phyloP scores from a whole-genome alignment of 495 filamentous ascomycete genomes.

The Podospora didyma region DNA sequence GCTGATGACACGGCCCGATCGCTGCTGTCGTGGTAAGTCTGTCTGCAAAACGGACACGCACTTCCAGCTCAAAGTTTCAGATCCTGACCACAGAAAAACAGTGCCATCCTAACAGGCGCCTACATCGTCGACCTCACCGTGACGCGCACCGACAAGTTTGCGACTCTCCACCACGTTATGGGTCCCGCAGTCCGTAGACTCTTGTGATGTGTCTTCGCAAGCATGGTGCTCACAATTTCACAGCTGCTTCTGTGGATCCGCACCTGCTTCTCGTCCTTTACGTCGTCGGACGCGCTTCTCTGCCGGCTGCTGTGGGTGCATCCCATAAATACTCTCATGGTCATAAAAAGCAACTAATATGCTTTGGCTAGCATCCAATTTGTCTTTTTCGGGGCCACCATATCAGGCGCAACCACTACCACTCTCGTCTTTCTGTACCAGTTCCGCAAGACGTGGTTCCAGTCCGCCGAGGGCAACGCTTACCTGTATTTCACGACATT shows the following conservation, averaged over 20 bases:
- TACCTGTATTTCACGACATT: background rate
- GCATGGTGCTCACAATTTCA: too few relatives aligned
- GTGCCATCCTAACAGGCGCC: background rate
- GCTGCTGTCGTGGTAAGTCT: background rate
- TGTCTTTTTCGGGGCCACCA: slow-evolving; percentile 1
- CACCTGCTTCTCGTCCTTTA: background rate
- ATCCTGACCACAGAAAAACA: background rate
- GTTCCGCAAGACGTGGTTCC: slow-evolving; percentile 2
- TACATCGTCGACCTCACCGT: background rate
- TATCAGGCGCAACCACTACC: background rate
- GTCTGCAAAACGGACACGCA: too few relatives aligned
- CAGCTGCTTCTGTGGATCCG: slow-evolving; percentile 2
- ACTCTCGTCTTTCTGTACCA: slow-evolving; percentile 1
- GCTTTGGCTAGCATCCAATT: too few relatives aligned
- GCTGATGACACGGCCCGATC: background rate
- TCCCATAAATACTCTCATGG: too few relatives aligned
- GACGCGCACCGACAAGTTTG: background rate
- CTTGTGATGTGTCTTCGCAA: too few relatives aligned
- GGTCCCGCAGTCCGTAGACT: too few relatives aligned
- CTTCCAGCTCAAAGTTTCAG: too few relatives aligned
- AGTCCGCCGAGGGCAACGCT: background rate
- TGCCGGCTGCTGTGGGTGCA: slow-evolving; percentile 3
- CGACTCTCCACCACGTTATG: background rate
- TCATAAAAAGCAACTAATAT: too few relatives aligned
- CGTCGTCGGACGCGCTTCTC: background rate